Evolutionary conservation across 176 grass and related monocot genomes (phyloP).

Genomic region (Ampelocalamus luodianensis): DNA sequence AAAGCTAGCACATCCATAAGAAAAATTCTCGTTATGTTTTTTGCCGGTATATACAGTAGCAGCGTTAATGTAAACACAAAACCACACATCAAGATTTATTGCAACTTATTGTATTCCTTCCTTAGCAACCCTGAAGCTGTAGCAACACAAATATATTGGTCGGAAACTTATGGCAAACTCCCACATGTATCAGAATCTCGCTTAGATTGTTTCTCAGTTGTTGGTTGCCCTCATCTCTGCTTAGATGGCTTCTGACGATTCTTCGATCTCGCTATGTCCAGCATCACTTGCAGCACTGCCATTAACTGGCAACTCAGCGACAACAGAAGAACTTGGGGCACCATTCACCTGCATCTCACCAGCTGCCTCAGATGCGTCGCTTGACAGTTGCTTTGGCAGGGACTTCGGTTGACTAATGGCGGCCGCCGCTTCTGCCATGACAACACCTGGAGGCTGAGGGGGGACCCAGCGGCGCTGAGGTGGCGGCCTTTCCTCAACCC

Average conservation of each 20-base stretch:
- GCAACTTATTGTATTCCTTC: slow-evolving; percentile 24
- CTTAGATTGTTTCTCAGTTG: background rate
- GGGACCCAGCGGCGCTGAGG: slow-evolving; percentile 71
- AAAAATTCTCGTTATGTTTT: background rate
- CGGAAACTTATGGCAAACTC: slow-evolving; percentile 6
- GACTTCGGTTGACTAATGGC: slow-evolving; percentile 71
- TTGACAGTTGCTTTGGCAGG: slow-evolving; percentile 48
- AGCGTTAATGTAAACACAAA: slow-evolving; percentile 1
- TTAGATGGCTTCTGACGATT: slow-evolving; percentile 45
- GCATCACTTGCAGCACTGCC: background rate
- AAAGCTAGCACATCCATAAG: background rate
- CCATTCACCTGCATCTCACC: slow-evolving; percentile 44
- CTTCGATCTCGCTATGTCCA: slow-evolving; percentile 40
- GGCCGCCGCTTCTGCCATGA: slow-evolving; percentile 71
- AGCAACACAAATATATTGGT: slow-evolving; percentile 13
- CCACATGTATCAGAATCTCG: background rate
- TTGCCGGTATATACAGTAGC: background rate
- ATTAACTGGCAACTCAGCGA: slow-evolving; percentile 22
- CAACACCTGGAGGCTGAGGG: slow-evolving; percentile 68
- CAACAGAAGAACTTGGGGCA: slow-evolving; percentile 19
- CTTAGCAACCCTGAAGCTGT: too few species aligned
- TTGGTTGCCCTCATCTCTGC: background rate
- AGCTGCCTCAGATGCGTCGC: slow-evolving; percentile 22
- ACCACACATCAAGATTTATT: background rate
- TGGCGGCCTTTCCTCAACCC: slow-evolving; percentile 43